Evolutionary conservation across 257 asterid genomes (phyloP).

Genomic region (Scutellaria barbata): DNA sequence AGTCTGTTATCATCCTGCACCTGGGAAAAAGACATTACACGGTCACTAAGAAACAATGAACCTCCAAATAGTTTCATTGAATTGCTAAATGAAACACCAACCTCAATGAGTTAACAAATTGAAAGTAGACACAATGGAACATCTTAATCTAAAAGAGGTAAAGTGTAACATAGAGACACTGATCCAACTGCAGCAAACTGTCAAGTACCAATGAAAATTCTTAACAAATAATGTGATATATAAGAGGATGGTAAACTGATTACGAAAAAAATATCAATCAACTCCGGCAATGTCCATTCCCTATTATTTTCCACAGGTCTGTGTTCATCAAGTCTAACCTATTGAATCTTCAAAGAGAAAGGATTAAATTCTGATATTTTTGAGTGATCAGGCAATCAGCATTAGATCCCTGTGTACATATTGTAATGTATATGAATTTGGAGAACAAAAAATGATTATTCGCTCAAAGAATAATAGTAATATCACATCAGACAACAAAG

Average conservation of each 20-base stretch:
- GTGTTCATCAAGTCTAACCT: conserved; percentile 25
- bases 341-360: conserved; percentile 27
- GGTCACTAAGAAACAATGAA: conserved; percentile 28
- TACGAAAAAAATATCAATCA: conserved; percentile 9
- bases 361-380: conserved; percentile 10
- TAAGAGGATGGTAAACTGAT: conserved; percentile 19
- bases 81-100: neutral
- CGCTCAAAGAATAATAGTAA: conserved; percentile 21
- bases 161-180: conserved; percentile 4
- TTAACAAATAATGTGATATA: neutral
- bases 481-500: conserved; percentile 21
- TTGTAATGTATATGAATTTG: neutral
- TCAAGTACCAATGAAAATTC: conserved; percentile 1
- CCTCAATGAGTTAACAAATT: conserved; percentile 8
- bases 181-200: conserved; percentile 21
- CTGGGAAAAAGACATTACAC: conserved; percentile 47
- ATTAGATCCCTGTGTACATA: conserved; percentile 1
- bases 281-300: conserved; percentile 23
- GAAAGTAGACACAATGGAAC: neutral
- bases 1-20: conserved; percentile 70
- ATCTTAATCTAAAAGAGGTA: conserved; percentile 2
- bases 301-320: conserved; percentile 13
- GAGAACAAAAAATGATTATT: conserved; percentile 24
- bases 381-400: conserved; percentile 9
- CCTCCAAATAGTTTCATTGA: neutral